phyloP scores from a whole-genome alignment of 1,139 yeast species.

The Geotrichum macrosporum region DNA sequence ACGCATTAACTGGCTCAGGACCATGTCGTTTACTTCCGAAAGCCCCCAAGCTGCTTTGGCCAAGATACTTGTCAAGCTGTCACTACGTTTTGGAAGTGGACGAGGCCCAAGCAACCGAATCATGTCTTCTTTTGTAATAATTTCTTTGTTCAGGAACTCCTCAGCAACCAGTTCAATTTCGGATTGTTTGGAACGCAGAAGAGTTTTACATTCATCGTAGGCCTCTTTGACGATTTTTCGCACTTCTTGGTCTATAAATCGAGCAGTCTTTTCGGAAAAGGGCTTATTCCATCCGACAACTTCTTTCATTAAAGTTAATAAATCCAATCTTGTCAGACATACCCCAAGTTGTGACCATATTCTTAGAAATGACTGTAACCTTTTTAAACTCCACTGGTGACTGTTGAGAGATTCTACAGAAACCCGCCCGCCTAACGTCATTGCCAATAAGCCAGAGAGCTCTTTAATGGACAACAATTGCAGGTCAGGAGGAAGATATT shows the following conservation, averaged over 20 bases:
- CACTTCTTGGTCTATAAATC: slow-evolving; percentile 74
- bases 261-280: slow-evolving; percentile 82
- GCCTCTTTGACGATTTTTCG: slow-evolving; percentile 76
- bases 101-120: slow-evolving; percentile 80
- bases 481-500: slow-evolving; percentile 90
- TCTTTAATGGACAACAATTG: slow-evolving; percentile 75
- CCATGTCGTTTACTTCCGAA: slow-evolving; percentile 10
- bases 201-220: slow-evolving; percentile 60
- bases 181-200: slow-evolving; percentile 60
- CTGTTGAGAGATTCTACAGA: slow-evolving; percentile 90
- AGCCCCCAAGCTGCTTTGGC: slow-evolving; percentile 16
- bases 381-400: slow-evolving; percentile 96
- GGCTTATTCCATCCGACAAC: slow-evolving; percentile 67
- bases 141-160: slow-evolving; percentile 77
- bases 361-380: slow-evolving; percentile 84
- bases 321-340: slow-evolving; percentile 86
- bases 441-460: slow-evolving; percentile 80
- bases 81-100: slow-evolving; percentile 81
- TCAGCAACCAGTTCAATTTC: slow-evolving; percentile 84
- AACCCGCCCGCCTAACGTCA: slow-evolving; percentile 96
- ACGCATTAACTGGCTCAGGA: slow-evolving; percentile 1
- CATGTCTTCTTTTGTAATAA: slow-evolving; percentile 85
- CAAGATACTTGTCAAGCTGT: slow-evolving; percentile 80
- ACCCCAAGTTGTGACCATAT: slow-evolving; percentile 88
- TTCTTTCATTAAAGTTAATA: slow-evolving; percentile 66